Base-by-base conservation (phyloP, 129 eudicot species). In the Apium graveolens region DNA sequence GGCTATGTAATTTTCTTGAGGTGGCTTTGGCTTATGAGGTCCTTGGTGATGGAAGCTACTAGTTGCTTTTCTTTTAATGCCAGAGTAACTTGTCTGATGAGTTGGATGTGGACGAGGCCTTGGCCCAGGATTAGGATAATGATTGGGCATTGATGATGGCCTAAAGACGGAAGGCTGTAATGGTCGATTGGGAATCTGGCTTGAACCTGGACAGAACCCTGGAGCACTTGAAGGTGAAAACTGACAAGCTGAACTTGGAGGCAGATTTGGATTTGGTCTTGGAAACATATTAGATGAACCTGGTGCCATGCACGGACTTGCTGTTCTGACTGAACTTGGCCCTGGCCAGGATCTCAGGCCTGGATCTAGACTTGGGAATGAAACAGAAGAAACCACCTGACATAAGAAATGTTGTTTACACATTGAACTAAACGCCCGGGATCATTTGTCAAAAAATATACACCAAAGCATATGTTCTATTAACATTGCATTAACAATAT, bases 351-450 rank as follows among this genome's bases (percentile, higher is more conserved):
- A 32, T 4, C 74, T 70, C 18, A 31, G 76, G 73, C 76, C 38
- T 70, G 48, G 62, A 80, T 53, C 21, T 70, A 60, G 73, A 80
- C 44, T 16, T 43, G 21, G 44, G 49, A 43, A 24, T 44, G 71
- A 44, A 62, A 27, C 60, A 49, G 73, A 69, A 48, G 76, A 76
- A 11, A 77, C 68, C 74, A 55, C 66, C 85, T 82, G 78, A 70
- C 9, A 74, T 55, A 41, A 29, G 60, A 73, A 42, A 42, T 44
- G 26, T 18, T 75, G 31, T 11, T 49, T 75, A 49, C 38, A 34
- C 20, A 6, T 46, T 1, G 32, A 75, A 75, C 13, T 74, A 41
- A 20, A 24, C 2, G 26, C 12, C 3, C 18, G 37, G 24, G 10
- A 78, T 20, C 45, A 43, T 32, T 68, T 32, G 27, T 32, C 75